phyloP scores from a whole-genome alignment of 2,329 filamentous ascomycete genomes.

The Colletotrichum sp. region DNA sequence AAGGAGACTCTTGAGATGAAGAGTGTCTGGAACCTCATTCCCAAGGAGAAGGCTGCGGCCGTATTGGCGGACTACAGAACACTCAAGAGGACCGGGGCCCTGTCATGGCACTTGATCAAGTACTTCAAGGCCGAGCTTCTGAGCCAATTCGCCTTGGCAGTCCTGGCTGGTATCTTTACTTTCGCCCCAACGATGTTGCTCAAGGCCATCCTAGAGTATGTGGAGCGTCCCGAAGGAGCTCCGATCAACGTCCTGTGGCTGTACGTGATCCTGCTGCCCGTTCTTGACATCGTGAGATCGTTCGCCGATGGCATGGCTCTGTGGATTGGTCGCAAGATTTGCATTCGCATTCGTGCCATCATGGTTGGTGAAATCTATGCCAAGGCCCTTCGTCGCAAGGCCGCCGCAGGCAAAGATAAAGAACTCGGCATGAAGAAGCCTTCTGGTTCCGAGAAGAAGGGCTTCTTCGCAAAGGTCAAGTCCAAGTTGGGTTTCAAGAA shows the following conservation, averaged over 20 bases:
- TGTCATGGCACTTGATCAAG: conserved; percentile 81
- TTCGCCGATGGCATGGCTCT: conserved; percentile 85
- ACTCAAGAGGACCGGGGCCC: conserved; percentile 78
- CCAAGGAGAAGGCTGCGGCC: conserved; percentile 84
- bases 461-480: conserved; percentile 56
- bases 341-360: conserved; percentile 90
- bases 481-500: conserved; percentile 64
- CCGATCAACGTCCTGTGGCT: conserved; percentile 93
- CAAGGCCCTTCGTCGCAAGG: conserved; percentile 91
- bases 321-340: conserved; percentile 93
- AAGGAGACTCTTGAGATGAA: conserved; percentile 80
- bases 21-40: conserved; percentile 90
- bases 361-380: conserved; percentile 98
- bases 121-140: conserved; percentile 83
- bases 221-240: conserved; percentile 79
- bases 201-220: conserved; percentile 89
- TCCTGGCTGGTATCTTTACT: conserved; percentile 80
- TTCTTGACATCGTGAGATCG: conserved; percentile 82
- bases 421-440: conserved; percentile 64
- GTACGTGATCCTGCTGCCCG: conserved; percentile 88
- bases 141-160: conserved; percentile 80
- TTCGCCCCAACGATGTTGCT: conserved; percentile 92
- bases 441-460: conserved; percentile 38
- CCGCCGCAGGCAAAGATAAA: conserved; percentile 78
- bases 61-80: conserved; percentile 86